A percentile compares a stretch with the other conserved stretches of the same genome.
These are phyloP conservation scores for Borealophlyctis nickersoniae DNA, from an alignment of 192 early-diverging fungal genomes.

Conservation along the genomic window DNA sequence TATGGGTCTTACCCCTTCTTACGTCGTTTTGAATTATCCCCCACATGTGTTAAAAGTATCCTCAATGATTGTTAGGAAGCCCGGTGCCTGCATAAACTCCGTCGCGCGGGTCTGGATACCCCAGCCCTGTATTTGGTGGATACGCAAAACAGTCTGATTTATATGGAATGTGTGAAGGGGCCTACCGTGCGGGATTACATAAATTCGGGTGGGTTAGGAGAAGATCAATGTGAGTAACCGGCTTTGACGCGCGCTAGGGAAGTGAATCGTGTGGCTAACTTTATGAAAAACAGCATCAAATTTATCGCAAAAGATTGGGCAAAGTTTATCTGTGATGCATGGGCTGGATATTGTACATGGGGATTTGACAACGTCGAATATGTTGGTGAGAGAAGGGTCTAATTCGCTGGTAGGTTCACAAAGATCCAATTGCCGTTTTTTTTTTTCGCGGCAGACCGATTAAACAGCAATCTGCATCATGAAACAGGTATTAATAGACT, in stretches of 20 bases:
- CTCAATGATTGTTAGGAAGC: too few relatives aligned
- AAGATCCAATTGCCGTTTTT: background rate
- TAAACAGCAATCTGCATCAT: background rate
- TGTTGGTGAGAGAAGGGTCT: slow-evolving; percentile 63
- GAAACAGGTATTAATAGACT: slow-evolving; percentile 80
- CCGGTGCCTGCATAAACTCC: slow-evolving; percentile 72
- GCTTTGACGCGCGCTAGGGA: background rate
- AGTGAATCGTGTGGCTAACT: background rate
- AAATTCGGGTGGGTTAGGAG: background rate
- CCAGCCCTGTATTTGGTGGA: slow-evolving; percentile 85
- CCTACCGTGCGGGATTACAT: slow-evolving; percentile 67
- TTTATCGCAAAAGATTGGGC: slow-evolving; percentile 32
- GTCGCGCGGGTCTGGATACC: slow-evolving; percentile 68
- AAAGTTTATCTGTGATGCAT: slow-evolving; percentile 78
- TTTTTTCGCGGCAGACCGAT: background rate
- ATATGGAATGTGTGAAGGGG: slow-evolving; percentile 88
- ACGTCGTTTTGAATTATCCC: too few relatives aligned
- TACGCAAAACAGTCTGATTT: slow-evolving; percentile 64
- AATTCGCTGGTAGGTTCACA: slow-evolving; percentile 50
- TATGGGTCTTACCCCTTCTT: background rate
- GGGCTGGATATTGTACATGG: slow-evolving; percentile 86
- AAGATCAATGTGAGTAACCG: background rate
- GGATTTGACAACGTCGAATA: slow-evolving; percentile 95
- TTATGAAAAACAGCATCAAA: background rate
- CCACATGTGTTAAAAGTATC: too few relatives aligned